phyloP scores from a whole-genome alignment of 352 stramenopile species.

The Hyaloperonospora brassicae region DNA sequence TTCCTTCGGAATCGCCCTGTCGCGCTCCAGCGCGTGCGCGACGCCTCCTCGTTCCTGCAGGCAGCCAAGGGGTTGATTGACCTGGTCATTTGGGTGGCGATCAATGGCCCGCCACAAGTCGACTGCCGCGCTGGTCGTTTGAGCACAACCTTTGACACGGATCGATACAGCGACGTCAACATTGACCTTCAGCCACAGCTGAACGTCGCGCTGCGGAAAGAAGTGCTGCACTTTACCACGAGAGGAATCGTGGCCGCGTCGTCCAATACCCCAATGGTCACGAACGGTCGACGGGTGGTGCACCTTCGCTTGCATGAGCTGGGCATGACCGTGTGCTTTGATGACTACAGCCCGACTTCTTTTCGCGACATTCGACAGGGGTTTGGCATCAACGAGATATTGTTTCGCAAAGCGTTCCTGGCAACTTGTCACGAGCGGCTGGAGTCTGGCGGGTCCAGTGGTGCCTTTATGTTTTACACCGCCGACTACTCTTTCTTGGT shows the following conservation, averaged over 20 bases:
- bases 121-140: constrained; percentile 24
- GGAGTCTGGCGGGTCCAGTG: constrained; percentile 72
- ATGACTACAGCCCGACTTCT: constrained; percentile 58
- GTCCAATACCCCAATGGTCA: constrained; percentile 48
- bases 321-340: constrained; percentile 72
- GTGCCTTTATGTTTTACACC: constrained; percentile 89
- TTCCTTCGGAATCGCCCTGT: constrained; percentile 29
- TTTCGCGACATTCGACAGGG: constrained; percentile 77
- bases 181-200: constrained; percentile 80
- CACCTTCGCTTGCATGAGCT: constrained; percentile 72
- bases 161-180: constrained; percentile 64
- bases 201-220: constrained; percentile 78
- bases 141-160: constrained; percentile 33
- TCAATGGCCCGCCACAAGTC: constrained; percentile 43
- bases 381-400: constrained; percentile 65
- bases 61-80: constrained; percentile 74
- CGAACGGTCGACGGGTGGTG: constrained; percentile 43
- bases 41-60: constrained; percentile 61
- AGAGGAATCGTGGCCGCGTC: constrained; percentile 75
- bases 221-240: constrained; percentile 86
- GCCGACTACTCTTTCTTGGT: constrained; percentile 83
- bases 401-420: constrained; percentile 75
- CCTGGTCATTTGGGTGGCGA: constrained; percentile 76
- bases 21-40: constrained; percentile 37
- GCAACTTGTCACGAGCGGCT: constrained; percentile 80